These are phyloP conservation scores for Quambalaria eucalypti DNA, from an alignment of 1,284 basidiomycete genomes.

Conservation along the genomic window DNA sequence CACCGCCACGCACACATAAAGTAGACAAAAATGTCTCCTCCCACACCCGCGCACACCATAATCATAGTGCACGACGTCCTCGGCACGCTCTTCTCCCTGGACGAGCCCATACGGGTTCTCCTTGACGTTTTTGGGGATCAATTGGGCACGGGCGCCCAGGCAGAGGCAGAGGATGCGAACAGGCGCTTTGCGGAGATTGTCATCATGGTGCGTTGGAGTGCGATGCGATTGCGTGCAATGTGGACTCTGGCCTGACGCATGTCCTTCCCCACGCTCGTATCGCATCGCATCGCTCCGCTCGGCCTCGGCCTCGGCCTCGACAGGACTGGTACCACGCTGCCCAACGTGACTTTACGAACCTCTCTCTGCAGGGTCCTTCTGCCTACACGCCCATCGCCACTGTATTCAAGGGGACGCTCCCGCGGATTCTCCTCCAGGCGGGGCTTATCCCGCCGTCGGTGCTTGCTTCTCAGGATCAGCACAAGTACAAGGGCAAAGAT, in stretches of 20 bases:
- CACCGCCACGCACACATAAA: too few relatives aligned
- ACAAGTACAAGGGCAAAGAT: background rate
- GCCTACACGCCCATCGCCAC: slow-evolving; percentile 26
- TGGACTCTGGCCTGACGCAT: background rate
- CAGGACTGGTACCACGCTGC: slow-evolving; percentile 37
- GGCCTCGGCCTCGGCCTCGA: too few relatives aligned
- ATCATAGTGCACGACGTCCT: slow-evolving; percentile 40
- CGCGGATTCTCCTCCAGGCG: slow-evolving; percentile 28
- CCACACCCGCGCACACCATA: too few relatives aligned
- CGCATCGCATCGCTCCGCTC: too few relatives aligned
- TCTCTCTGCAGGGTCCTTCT: slow-evolving; percentile 23
- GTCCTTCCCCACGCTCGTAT: background rate
- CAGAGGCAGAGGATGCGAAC: slow-evolving; percentile 1
- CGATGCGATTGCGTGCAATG: background rate
- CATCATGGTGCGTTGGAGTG: slow-evolving; percentile 12
- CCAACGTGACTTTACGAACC: slow-evolving; percentile 32
- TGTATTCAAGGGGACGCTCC: slow-evolving; percentile 28
- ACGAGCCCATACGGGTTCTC: slow-evolving; percentile 21
- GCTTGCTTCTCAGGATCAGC: too few relatives aligned
- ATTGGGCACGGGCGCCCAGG: slow-evolving; percentile 14
- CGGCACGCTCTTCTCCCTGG: slow-evolving; percentile 30
- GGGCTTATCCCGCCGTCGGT: slow-evolving; percentile 16
- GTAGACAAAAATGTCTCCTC: too few relatives aligned
- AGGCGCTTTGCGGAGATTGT: slow-evolving; percentile 26
- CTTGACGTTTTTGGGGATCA: slow-evolving; percentile 19